A percentile compares a stretch with the other conserved stretches of the same genome.
Evolutionary conservation across 2,329 filamentous ascomycete genomes (phyloP).

Genomic region (Grosmannia penicillata): DNA sequence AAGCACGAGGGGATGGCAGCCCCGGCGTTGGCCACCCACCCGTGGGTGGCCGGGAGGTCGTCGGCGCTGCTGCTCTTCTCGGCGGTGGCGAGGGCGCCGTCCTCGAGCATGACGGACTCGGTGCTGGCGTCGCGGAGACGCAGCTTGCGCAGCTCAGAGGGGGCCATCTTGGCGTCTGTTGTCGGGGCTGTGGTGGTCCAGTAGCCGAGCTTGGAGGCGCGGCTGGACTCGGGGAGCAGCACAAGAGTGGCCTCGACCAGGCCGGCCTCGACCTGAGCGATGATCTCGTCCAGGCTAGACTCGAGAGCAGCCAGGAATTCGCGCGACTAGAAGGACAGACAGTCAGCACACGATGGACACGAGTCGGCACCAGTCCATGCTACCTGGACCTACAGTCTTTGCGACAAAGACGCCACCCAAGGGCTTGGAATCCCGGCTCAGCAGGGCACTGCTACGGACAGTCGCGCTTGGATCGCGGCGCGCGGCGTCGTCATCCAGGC

Average conservation of each 20-base stretch:
- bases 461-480: constrained; percentile 18
- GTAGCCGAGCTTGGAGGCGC: constrained; percentile 19
- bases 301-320: constrained; percentile 27
- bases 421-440: too few relatives aligned
- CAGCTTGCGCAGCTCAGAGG: constrained; percentile 14
- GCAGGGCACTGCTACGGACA: too few relatives aligned
- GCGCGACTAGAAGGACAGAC: constrained; percentile 21
- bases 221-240: constrained; percentile 33
- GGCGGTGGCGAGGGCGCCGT: constrained; percentile 2
- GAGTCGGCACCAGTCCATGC: too few relatives aligned
- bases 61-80: constrained; percentile 1
- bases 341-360: background rate
- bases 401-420: background rate
- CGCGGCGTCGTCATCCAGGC: constrained; percentile 21
- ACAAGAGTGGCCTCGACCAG: constrained; percentile 43
- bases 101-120: constrained; percentile 28
- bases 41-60: constrained; percentile 8
- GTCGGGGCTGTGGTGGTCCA: constrained; percentile 24
- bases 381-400: too few relatives aligned
- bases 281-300: constrained; percentile 28
- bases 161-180: constrained; percentile 15
- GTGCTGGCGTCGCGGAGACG: constrained; percentile 27
- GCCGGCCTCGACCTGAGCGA: constrained; percentile 28
- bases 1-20: constrained; percentile 58
- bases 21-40: constrained; percentile 17